phyloP scores from a whole-genome alignment of 306 rosid genomes.

The Canavalia ensiformis region DNA sequence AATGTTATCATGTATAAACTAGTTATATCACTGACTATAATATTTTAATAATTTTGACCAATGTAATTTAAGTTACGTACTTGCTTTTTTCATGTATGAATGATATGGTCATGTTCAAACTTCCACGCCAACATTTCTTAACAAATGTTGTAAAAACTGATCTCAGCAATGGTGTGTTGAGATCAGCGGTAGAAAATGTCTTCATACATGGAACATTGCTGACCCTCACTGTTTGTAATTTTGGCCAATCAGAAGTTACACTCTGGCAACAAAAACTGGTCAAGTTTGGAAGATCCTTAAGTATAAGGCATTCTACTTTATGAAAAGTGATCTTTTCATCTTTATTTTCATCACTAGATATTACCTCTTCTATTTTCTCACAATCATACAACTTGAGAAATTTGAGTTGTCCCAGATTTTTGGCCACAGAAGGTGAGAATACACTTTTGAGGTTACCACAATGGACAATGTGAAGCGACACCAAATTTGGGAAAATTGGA shows the following conservation, averaged over 20 bases:
- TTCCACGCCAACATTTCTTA: background rate
- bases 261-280: background rate
- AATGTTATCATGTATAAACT: too few species aligned
- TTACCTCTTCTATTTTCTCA: background rate
- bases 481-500: constrained; percentile 17
- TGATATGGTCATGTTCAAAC: background rate
- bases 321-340: background rate
- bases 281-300: constrained; percentile 7
- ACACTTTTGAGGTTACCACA: background rate
- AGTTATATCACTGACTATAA: too few species aligned
- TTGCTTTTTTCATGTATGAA: background rate
- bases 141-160: background rate
- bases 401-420: constrained; percentile 2
- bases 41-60: too few species aligned
- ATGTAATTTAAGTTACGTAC: background rate
- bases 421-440: background rate
- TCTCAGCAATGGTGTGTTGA: background rate
- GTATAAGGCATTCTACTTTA: background rate
- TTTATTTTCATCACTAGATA: background rate
- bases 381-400: constrained; percentile 1
- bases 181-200: background rate
- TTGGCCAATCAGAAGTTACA: background rate
- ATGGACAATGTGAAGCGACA: background rate
- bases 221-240: background rate
- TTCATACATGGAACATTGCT: background rate